A percentile compares a stretch with the other conserved stretches of the same genome.
Evolutionary conservation across 768 basidiomycete genomes (phyloP).

Genomic region (Suillus bovinus): DNA sequence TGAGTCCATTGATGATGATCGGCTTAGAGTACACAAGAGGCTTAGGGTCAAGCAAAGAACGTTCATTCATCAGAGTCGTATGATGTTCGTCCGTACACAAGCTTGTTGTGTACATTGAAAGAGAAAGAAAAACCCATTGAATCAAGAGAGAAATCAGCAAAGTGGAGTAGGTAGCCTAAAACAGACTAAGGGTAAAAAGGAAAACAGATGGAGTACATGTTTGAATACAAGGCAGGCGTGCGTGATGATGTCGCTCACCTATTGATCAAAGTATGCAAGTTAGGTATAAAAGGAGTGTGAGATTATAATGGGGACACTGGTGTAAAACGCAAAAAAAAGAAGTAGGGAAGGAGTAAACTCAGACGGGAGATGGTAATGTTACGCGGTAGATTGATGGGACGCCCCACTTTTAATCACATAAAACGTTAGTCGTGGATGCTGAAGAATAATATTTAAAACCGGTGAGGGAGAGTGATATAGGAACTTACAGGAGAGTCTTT

Average conservation of each 20-base stretch:
- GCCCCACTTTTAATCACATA: background rate
- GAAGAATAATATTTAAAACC: background rate
- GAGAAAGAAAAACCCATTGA: background rate
- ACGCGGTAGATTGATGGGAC: background rate
- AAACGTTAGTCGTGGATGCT: background rate
- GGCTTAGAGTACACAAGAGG: too few species aligned
- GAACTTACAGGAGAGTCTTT: background rate
- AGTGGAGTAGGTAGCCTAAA: background rate
- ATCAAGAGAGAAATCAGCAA: background rate
- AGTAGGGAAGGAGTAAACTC: too few species aligned
- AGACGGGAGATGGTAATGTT: background rate
- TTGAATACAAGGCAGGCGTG: slow-evolving; percentile 8
- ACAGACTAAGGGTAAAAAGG: background rate
- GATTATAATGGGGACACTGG: slow-evolving; percentile 8
- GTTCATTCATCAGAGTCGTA: background rate
- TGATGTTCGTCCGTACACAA: background rate
- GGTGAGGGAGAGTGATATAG: background rate
- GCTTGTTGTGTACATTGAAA: background rate
- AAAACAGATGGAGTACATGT: slow-evolving; percentile 3
- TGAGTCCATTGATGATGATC: too few species aligned
- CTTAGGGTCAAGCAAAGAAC: too few species aligned
- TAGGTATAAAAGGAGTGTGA: slow-evolving; percentile 12
- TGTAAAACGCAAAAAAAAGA: background rate
- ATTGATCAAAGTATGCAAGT: slow-evolving; percentile 6
- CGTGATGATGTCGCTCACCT: background rate